Evolutionary conservation across 768 basidiomycete species (phyloP), one percentile per base, ranked within the genome.

Genomic region (Agrocybe praecox): DNA sequence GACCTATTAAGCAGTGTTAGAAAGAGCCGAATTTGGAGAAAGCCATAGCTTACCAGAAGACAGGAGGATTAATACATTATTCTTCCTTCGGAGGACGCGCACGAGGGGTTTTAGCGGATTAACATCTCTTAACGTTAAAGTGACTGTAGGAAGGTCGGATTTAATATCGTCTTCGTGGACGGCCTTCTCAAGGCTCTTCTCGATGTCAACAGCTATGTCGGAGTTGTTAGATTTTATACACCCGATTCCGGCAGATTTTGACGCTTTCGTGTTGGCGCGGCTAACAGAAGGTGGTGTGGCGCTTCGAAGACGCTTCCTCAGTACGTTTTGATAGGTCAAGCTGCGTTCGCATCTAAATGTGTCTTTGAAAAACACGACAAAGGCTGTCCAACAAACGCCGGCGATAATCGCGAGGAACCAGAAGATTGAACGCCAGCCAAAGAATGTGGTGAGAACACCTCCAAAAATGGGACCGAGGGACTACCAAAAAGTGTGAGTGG

Each of bases 341-440:
- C 92, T 95, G 44, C 95, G 87, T 65, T 94, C 91, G 53, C 80
- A 75, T 17, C 93, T 82, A 74, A 91, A 96, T 0, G 92, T 92
- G 64, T 96, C 93, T 56, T 82, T 83, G 75, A 94, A 91, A 65
- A 88, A 74, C 21, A 87, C 69, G 32, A 88, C 53, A 69, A 92
- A 91, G 18, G 77, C 71, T 36, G 84, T 44, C 49, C 84, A 74
- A 49, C 80, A 81, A 32, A 78, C 24, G 1, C 84, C 85, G 9
- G 82, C 82, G 53, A 88, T 78, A 29, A 86, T 85, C 1, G 82
- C 75, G 21, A 94, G 80, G 68, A 95, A 92, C 82, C 90, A 96
- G 68, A 96, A 93, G 0, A 85, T 83, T 8, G 87, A 84, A 34
- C 90, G 81, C 94, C 95, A 96, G 50, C 76, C 80, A 69, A 87